Base-by-base conservation (phyloP, 2,329 filamentous ascomycete genomes). In the Calonectria henricotiae region DNA sequence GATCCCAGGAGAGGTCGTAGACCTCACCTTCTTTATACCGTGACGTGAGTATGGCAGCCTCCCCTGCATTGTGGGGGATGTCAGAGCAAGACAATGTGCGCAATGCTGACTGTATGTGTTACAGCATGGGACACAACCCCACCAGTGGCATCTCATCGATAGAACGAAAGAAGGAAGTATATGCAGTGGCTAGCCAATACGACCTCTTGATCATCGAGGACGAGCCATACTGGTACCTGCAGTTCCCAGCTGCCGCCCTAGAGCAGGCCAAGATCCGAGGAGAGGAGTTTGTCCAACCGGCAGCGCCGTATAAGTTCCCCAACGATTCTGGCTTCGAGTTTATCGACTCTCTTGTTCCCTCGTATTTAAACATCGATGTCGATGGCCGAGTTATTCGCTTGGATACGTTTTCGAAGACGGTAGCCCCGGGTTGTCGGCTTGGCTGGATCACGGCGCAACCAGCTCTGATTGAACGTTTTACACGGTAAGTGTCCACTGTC, bases 161-260 rank as follows among this genome's bases (percentile, higher is more conserved):
- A 11, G 84, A 92, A 77, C 90, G 96, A 46, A 89, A 94, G 66
- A 92, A 89, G 76, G 91, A 95, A 62, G 88, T 98, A 32, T 98
- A 98, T 79, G 89, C 88, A 20, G 80, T 98, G 15, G 96, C 93
- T 83, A 91, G 91, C 80, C 89, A 92, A 79, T 97, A 94, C 83
- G 95, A 98, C 81, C 89, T 98, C 72, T 89, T 98, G 77, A 98
- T 98, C 74, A 85, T 97, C 71, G 96, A 98, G 82, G 96, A 98
- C 77, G 95, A 98, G 72, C 96, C 96, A 6, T 98, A 98, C 85
- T 98, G 94, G 94, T 96, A 96, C 81, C 87, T 98, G 9, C 96
- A 98, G 80, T 98, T 90, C 82, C 94, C 94, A 0, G 93, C 93
- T 0, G 91, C 93, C 0, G 88, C 85, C 64, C 55, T 79, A 30